These are phyloP conservation scores for Misopates orontium DNA, from an alignment of 257 asterid species.

Conservation along the genomic window DNA sequence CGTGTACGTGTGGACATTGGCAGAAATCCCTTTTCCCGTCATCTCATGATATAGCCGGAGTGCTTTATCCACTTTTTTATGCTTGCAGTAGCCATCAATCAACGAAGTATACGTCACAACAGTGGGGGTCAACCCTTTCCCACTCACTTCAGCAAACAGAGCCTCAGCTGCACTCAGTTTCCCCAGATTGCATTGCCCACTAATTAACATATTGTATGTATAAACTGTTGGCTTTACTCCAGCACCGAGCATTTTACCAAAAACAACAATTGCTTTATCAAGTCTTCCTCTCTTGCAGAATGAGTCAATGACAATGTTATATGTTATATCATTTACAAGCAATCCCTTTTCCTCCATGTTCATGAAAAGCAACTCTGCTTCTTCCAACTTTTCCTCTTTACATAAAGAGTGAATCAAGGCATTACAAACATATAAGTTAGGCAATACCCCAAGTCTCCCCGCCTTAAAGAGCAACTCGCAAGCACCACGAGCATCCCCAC, in stretches of 20 bases:
- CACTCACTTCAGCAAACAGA: conserved; percentile 50
- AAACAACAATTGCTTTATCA: conserved; percentile 49
- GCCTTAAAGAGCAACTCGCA: conserved; percentile 58
- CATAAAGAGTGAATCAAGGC: conserved; percentile 67
- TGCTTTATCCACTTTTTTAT: conserved; percentile 62
- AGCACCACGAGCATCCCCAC: conserved; percentile 51
- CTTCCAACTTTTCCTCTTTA: conserved; percentile 56
- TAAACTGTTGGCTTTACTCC: conserved; percentile 54
- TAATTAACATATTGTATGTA: conserved; percentile 72
- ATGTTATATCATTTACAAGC: conserved; percentile 59
- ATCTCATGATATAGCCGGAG: conserved; percentile 72
- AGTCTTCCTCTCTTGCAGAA: conserved; percentile 67
- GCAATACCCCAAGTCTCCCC: conserved; percentile 53
- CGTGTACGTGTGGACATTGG: conserved; percentile 71
- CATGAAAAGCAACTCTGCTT: conserved; percentile 52
- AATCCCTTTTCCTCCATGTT: conserved; percentile 63
- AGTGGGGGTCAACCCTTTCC: conserved; percentile 65
- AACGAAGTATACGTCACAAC: conserved; percentile 87
- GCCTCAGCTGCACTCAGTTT: conserved; percentile 50
- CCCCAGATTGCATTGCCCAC: conserved; percentile 75
- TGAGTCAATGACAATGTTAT: conserved; percentile 57
- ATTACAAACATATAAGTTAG: conserved; percentile 75
- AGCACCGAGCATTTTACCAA: conserved; percentile 51
- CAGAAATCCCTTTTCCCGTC: conserved; percentile 74
- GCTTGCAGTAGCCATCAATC: conserved; percentile 79